phyloP scores from a whole-genome alignment of 1,139 yeast species.

The Meyerozyma sp. region DNA sequence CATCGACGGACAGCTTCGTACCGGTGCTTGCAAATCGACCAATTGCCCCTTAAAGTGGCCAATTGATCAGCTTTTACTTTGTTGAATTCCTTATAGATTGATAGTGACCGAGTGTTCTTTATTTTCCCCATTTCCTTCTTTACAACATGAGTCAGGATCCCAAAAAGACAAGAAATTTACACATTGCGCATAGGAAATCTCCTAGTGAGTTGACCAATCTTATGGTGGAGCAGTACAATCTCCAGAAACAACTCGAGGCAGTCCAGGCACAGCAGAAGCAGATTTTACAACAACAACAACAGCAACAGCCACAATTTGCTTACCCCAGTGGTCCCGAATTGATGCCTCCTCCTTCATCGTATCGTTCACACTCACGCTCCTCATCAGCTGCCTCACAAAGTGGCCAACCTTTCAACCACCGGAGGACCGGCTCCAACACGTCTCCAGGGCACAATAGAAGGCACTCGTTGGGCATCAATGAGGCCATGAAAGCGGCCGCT shows the following conservation, averaged over 20 bases:
- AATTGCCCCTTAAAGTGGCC: not conserved
- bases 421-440: constrained; percentile 34
- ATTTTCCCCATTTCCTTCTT: not conserved
- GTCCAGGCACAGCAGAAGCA: constrained; percentile 93
- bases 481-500: constrained; percentile 97
- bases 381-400: constrained; percentile 16
- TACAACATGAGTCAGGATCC: not conserved
- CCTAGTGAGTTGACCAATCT: constrained; percentile 92
- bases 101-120: not conserved
- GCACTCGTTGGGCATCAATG: constrained; percentile 87
- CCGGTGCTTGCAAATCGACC: not conserved
- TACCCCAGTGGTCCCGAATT: constrained; percentile 15
- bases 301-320: constrained; percentile 17
- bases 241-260: constrained; percentile 86
- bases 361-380: constrained; percentile 36
- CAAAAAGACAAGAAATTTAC: constrained; percentile 44
- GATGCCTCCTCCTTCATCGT: constrained; percentile 24
- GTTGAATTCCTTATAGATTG: not conserved
- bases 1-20: not conserved
- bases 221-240: constrained; percentile 89
- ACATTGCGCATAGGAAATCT: constrained; percentile 91
- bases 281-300: constrained; percentile 63
- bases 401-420: constrained; percentile 14
- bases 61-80: not conserved
- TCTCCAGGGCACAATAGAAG: constrained; percentile 74